Evolutionary conservation across 2,329 filamentous ascomycete genomes (phyloP).

Genomic region (Fusarium scirpi): DNA sequence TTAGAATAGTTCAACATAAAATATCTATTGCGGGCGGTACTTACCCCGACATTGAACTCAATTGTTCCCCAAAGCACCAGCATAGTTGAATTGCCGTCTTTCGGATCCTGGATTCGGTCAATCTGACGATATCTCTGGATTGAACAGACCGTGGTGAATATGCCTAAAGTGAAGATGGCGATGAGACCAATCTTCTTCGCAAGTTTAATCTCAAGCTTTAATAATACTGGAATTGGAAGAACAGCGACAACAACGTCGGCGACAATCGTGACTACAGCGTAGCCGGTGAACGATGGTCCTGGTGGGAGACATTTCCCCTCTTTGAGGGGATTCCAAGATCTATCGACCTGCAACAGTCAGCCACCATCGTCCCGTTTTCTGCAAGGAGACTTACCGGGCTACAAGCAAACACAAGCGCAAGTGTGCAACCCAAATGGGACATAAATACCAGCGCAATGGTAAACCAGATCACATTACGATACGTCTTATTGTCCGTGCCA

Average conservation of each 20-base stretch:
- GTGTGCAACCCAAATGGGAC: conserved; percentile 61
- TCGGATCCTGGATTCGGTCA: conserved; percentile 58
- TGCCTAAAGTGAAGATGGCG: conserved; percentile 63
- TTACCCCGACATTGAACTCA: conserved; percentile 68
- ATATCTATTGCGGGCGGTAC: conserved; percentile 20
- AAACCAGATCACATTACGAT: conserved; percentile 59
- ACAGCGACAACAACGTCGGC: conserved; percentile 63
- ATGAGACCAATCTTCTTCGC: conserved; percentile 64
- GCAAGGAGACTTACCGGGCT: conserved; percentile 54
- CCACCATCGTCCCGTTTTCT: rapidly evolving
- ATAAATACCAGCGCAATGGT: conserved; percentile 58
- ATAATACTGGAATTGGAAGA: conserved; percentile 62
- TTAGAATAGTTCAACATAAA: background rate
- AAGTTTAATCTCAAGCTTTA: conserved; percentile 61
- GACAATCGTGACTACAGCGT: conserved; percentile 64
- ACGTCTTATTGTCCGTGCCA: conserved; percentile 59
- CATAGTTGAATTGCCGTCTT: conserved; percentile 67
- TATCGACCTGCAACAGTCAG: background rate
- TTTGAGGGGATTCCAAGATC: conserved; percentile 2
- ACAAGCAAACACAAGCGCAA: conserved; percentile 64
- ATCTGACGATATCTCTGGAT: conserved; percentile 66
- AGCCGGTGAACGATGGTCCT: conserved; percentile 63
- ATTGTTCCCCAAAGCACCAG: conserved; percentile 68
- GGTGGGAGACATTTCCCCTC: conserved; percentile 59
- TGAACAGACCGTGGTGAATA: conserved; percentile 68